Evolutionary conservation across 768 basidiomycete genomes (phyloP).

Genomic region (Asterophora lycoperdoides): DNA sequence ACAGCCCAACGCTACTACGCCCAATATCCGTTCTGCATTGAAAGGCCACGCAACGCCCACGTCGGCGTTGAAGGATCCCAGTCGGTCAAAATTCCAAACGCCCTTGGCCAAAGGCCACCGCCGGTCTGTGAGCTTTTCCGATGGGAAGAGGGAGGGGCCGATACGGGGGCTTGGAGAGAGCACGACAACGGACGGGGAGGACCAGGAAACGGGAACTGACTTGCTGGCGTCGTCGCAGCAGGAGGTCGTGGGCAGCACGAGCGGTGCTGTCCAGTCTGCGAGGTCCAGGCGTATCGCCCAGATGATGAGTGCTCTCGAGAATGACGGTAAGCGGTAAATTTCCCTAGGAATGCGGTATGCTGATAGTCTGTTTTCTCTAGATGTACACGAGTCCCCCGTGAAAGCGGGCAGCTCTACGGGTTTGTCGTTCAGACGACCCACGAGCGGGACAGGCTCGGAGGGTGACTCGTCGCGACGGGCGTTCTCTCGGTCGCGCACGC

Average conservation of each 20-base stretch:
- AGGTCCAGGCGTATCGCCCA: conserved; percentile 79
- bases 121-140: conserved; percentile 96
- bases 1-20: conserved; percentile 22
- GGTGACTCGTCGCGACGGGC: conserved; percentile 32
- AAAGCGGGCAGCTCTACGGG: conserved; percentile 39
- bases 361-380: conserved; percentile 15
- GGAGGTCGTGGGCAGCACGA: conserved; percentile 17
- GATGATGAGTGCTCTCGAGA: conserved; percentile 72
- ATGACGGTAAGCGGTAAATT: conserved; percentile 47
- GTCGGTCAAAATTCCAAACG: conserved; percentile 46
- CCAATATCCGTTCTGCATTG: conserved; percentile 40
- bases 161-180: conserved; percentile 55
- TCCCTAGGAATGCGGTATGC: background rate
- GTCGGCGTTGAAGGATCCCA: conserved; percentile 55
- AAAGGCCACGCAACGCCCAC: conserved; percentile 50
- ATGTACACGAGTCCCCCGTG: conserved; percentile 52
- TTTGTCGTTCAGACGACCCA: conserved; percentile 37
- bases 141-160: conserved; percentile 88
- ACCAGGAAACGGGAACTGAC: conserved; percentile 16
- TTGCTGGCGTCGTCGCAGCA: conserved; percentile 11
- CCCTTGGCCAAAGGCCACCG: conserved; percentile 54
- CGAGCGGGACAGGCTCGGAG: conserved; percentile 23
- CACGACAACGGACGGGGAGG: conserved; percentile 35
- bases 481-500: conserved; percentile 43
- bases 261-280: conserved; percentile 49